Percentiles rank a stretch among this genome's conserved stretches.
Conservation (phyloP, 257 asterid species). For the Cruciata laevipes region DNA sequence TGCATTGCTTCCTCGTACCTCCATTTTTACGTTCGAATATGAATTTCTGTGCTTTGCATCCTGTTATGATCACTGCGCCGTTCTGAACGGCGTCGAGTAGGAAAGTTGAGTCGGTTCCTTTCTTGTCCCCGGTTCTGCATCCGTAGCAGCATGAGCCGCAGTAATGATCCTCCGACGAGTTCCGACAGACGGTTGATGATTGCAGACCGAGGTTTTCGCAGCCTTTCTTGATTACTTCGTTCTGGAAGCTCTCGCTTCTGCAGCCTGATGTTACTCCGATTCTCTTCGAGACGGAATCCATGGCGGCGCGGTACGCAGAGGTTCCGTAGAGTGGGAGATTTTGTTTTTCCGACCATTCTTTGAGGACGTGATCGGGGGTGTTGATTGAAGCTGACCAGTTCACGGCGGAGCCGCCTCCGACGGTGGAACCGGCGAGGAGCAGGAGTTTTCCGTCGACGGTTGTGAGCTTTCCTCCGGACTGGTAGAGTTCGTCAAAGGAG, state of each 20-base stretch:
- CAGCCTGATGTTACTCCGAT: slow-evolving; percentile 66
- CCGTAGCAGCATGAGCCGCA: slow-evolving; percentile 92
- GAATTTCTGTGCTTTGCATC: slow-evolving; percentile 62
- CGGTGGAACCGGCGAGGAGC: slow-evolving; percentile 66
- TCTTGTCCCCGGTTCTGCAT: slow-evolving; percentile 79
- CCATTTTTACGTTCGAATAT: slow-evolving; percentile 25
- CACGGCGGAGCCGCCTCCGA: slow-evolving; percentile 74
- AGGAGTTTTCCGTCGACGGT: slow-evolving; percentile 67
- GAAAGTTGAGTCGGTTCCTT: slow-evolving; percentile 77
- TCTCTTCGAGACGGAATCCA: slow-evolving; percentile 69
- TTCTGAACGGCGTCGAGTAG: slow-evolving; percentile 73
- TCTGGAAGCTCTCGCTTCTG: slow-evolving; percentile 57
- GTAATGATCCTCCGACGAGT: slow-evolving; percentile 59
- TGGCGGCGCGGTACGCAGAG: slow-evolving; percentile 53
- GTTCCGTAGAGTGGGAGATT: slow-evolving; percentile 45
- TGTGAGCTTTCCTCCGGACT: slow-evolving; percentile 55
- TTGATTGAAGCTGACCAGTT: slow-evolving; percentile 85
- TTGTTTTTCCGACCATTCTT: slow-evolving; percentile 59
- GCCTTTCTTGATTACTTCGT: slow-evolving; percentile 56
- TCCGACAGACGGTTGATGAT: slow-evolving; percentile 50
- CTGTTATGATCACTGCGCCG: slow-evolving; percentile 66
- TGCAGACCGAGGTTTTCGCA: slow-evolving; percentile 64
- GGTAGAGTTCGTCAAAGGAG: slow-evolving; percentile 54
- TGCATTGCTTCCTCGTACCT: slow-evolving; percentile 37
- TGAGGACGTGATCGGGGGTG: slow-evolving; percentile 62